Percentiles rank a stretch among this genome's conserved stretches.
These are phyloP conservation scores for Rozella allomycis DNA, from an alignment of 371 early-diverging fungal genomes.

Conservation along the genomic window DNA sequence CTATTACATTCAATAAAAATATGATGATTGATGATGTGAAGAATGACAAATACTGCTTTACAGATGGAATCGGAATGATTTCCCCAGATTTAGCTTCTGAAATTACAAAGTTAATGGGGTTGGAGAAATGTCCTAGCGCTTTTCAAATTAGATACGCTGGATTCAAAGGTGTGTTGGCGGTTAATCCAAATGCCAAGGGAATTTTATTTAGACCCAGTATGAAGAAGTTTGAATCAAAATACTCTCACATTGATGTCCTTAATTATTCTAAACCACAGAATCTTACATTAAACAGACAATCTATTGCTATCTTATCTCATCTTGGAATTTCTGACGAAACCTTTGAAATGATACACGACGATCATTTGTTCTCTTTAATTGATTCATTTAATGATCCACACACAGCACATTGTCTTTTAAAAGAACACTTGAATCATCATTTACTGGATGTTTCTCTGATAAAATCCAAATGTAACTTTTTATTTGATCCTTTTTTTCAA, in stretches of 20 bases:
- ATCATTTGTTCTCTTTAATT: too few relatives aligned
- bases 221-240: conserved; percentile 53
- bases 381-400: conserved; percentile 32
- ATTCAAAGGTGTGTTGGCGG: conserved; percentile 46
- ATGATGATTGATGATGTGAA: conserved; percentile 33
- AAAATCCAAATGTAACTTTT: too few relatives aligned
- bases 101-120: conserved; percentile 23
- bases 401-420: conserved; percentile 22
- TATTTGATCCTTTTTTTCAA: too few relatives aligned
- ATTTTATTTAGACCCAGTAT: conserved; percentile 40
- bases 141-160: conserved; percentile 62
- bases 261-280: conserved; percentile 18
- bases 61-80: conserved; percentile 67
- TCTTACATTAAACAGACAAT: background rate
- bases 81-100: conserved; percentile 23
- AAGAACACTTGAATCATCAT: conserved; percentile 27
- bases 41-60: conserved; percentile 31
- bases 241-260: conserved; percentile 39
- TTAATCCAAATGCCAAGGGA: conserved; percentile 6
- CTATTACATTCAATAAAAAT: too few relatives aligned
- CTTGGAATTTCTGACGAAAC: conserved; percentile 19
- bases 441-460: conserved; percentile 26
- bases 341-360: conserved; percentile 15
- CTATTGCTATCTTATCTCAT: background rate
- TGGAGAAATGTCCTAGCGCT: conserved; percentile 35